Evolutionary conservation across 164 flowering plant species (phyloP).

Genomic region (Dillenia suffruticosa): DNA sequence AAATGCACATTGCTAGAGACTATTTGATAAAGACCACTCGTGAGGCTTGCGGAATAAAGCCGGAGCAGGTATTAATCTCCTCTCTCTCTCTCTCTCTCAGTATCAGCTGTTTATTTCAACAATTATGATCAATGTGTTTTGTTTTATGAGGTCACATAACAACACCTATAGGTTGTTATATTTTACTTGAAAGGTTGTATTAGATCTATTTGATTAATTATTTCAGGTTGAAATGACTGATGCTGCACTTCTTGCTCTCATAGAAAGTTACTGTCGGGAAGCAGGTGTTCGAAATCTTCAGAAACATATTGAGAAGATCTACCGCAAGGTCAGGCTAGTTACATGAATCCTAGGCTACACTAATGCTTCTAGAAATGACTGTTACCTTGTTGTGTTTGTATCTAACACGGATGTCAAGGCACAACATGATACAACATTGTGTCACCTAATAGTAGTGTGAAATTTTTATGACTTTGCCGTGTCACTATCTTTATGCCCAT

Average conservation of each 20-base stretch:
- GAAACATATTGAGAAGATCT: slow-evolving; percentile 97
- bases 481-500: too few species aligned
- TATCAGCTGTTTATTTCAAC: not conserved
- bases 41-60: slow-evolving; percentile 89
- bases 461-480: too few species aligned
- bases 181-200: too few species aligned
- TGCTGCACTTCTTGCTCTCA: slow-evolving; percentile 81
- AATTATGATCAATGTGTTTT: too few species aligned
- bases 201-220: not conserved
- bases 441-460: too few species aligned
- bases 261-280: slow-evolving; percentile 93
- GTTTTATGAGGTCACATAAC: too few species aligned
- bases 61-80: slow-evolving; percentile 57
- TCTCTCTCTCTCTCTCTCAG: not conserved
- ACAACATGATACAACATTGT: too few species aligned
- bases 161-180: too few species aligned
- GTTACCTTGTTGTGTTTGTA: too few species aligned
- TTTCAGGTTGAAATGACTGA: slow-evolving; percentile 90
- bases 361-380: too few species aligned
- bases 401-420: too few species aligned
- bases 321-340: slow-evolving; percentile 68
- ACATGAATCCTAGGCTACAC: too few species aligned
- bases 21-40: slow-evolving; percentile 86
- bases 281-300: slow-evolving; percentile 97
- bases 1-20: slow-evolving; percentile 93